Evolutionary conservation across 345 rosid genomes (phyloP), one percentile per base, ranked within the genome.

Genomic region (Moricandia arvensis): DNA sequence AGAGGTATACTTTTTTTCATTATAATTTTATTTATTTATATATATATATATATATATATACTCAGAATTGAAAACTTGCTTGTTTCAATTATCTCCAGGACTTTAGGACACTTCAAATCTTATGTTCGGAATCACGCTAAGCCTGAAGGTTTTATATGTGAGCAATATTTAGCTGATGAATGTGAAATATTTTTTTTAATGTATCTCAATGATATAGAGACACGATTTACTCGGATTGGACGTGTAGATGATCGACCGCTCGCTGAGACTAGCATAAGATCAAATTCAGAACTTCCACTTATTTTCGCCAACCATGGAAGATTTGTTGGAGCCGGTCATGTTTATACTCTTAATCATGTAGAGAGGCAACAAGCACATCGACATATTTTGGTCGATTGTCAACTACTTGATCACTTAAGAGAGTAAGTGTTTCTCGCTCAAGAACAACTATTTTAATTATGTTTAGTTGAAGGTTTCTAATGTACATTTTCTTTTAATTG

Each of bases 361-460:
- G 73, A 69, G 24, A 55, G 35, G 1, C 63, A 35, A 3, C 35
- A 69, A 69, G 38, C 38, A 38, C 65, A 69, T 58, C 16, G 17
- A 26, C 65, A 69, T 26, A 37, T 69, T 8, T 58, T 69, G 16
- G 38, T 38, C 64, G 58, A 69, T 6, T 69, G 16, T 38, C 65
- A 26, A 8, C 16, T 69, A 24, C 73, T 57, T 24, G 73, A 69
- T 37, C 54, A 26, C n/a, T 38, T 69, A 70, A 17, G 43, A 29
- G 74, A 70, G 66, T 70, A 59, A 9, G 41, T 69, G 38, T 5
- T 6, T 57, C 11, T 57, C 7, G 8, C 5, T 57, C 11, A 58
- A 34, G 4, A 1, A 2, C 6, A 21, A 2, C n/a, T n/a, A n/a
- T 8, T 21, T 34, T 55, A 7, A 33, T 7, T 21, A 17, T 33